Conservation (phyloP, 176 grass and related monocot genomes). For the Zoysia pacifica region DNA sequence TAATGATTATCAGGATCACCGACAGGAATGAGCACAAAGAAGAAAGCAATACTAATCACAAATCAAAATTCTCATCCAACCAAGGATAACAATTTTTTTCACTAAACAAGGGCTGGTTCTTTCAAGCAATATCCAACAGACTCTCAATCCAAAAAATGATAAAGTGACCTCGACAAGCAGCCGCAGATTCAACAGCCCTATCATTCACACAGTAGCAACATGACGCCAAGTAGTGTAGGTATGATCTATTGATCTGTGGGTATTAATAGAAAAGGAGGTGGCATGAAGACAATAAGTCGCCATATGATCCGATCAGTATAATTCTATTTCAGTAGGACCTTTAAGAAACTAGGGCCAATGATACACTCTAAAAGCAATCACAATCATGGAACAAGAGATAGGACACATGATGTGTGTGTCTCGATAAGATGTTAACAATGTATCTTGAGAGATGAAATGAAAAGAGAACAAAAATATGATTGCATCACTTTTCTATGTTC, state of each 20-base stretch:
- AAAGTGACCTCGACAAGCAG: background rate
- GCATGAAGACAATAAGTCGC: slow-evolving; percentile 20
- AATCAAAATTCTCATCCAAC: background rate
- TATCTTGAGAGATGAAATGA: background rate
- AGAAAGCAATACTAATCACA: background rate
- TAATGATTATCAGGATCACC: slow-evolving; percentile 24
- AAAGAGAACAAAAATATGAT: background rate
- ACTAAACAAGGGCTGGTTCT: background rate
- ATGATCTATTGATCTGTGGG: background rate
- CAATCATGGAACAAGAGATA: slow-evolving; percentile 43
- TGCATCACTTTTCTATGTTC: background rate
- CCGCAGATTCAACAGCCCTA: background rate
- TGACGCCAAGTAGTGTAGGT: background rate
- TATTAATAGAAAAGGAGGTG: background rate
- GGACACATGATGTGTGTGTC: background rate
- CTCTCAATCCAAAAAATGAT: background rate
- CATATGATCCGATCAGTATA: slow-evolving; percentile 33
- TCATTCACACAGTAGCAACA: background rate
- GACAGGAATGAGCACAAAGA: slow-evolving; percentile 24
- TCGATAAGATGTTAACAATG: slow-evolving; percentile 32
- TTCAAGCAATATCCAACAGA: background rate
- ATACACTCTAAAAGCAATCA: slow-evolving; percentile 19
- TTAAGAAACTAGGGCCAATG: slow-evolving; percentile 35
- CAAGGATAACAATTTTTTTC: background rate
- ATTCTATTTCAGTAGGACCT: slow-evolving; percentile 32